Conservation (phyloP, 2,329 filamentous ascomycete species). For the Pezicula carpinea region DNA sequence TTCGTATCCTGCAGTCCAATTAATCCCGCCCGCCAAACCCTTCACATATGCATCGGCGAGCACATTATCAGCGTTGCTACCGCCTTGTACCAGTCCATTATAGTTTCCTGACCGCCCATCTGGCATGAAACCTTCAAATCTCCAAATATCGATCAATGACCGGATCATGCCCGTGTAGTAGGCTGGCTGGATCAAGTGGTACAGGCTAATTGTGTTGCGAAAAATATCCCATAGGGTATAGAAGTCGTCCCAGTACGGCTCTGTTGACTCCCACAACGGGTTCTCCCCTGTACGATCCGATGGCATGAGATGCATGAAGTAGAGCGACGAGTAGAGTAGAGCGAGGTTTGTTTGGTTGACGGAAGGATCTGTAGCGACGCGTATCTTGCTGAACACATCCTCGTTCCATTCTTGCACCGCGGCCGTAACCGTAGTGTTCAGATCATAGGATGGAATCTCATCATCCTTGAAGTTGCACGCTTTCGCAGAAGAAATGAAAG, state of each 20-base stretch:
- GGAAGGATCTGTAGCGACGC: conserved; percentile 35
- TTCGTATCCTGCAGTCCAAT: not conserved
- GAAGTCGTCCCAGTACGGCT: conserved; percentile 67
- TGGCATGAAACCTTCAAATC: conserved; percentile 57
- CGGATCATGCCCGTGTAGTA: conserved; percentile 59
- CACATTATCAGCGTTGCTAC: too few species aligned
- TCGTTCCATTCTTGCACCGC: conserved; percentile 46
- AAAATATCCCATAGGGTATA: conserved; percentile 64
- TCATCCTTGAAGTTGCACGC: conserved; percentile 25
- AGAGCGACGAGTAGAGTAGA: conserved; percentile 53
- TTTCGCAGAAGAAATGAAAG: conserved; percentile 6
- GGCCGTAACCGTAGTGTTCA: conserved; percentile 33
- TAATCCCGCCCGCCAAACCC: conserved; percentile 6
- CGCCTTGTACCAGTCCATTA: conserved; percentile 52
- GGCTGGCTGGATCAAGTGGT: conserved; percentile 57
- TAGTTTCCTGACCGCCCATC: conserved; percentile 62
- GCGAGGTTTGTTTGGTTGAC: conserved; percentile 41
- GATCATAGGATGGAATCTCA: conserved; percentile 31
- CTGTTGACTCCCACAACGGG: conserved; percentile 54
- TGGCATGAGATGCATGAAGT: conserved; percentile 58
- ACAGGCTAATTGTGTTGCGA: conserved; percentile 54
- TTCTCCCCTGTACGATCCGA: conserved; percentile 59
- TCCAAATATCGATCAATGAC: conserved; percentile 62
- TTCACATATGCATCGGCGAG: too few species aligned
- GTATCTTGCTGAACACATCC: conserved; percentile 46